phyloP scores from a whole-genome alignment of 148 eudicot species.

The Beta vulgaris region DNA sequence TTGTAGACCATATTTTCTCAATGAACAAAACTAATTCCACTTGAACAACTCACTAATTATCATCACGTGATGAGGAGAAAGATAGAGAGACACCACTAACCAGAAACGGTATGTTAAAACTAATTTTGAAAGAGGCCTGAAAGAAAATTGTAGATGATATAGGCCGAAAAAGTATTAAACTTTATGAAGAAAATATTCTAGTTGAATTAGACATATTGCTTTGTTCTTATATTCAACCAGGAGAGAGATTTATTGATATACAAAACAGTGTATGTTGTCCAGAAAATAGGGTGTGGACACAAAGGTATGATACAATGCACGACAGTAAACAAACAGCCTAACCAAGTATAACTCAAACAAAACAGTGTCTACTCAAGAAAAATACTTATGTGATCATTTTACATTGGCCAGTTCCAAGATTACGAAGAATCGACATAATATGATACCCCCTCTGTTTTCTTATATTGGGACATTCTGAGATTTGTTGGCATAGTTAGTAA shows the following conservation, averaged over 20 bases:
- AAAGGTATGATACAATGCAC: not conserved
- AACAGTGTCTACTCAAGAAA: too few relatives aligned
- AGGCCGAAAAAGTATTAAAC: not conserved
- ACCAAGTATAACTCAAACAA: not conserved
- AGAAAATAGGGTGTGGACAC: not conserved
- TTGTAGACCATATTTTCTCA: too few relatives aligned
- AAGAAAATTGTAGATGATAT: not conserved
- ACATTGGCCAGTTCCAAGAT: not conserved
- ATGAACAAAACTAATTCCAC: too few relatives aligned
- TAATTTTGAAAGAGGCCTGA: not conserved
- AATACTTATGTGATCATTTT: not conserved
- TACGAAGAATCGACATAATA: not conserved
- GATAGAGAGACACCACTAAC: not conserved
- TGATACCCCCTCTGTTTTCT: too few relatives aligned
- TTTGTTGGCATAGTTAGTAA: too few relatives aligned
- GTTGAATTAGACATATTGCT: not conserved
- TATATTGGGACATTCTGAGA: too few relatives aligned
- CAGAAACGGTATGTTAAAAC: not conserved
- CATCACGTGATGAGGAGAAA: not conserved
- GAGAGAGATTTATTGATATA: not conserved
- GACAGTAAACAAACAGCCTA: not conserved
- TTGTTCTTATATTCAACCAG: not conserved
- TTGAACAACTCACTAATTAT: too few relatives aligned
- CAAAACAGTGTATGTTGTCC: not conserved
- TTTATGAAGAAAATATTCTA: not conserved